Base-by-base conservation (phyloP, 805 yeast genomes). In the Candida patagonica region DNA sequence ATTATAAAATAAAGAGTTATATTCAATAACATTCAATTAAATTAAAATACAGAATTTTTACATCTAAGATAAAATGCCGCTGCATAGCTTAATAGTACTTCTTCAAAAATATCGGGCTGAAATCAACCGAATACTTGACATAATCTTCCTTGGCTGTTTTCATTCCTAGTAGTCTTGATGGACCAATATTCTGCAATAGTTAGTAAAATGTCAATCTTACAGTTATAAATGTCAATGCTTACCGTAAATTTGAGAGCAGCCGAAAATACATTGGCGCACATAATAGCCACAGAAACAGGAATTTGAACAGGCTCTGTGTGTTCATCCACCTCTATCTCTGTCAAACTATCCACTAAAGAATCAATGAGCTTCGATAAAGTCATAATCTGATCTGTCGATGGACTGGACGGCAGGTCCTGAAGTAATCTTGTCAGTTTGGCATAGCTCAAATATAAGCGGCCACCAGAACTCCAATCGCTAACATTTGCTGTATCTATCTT, bases 401-500 rank as follows among this genome's bases (percentile, higher is more conserved):
- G 33, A 6, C 21, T 40, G 26, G 22, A 26, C 21, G 26, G 17
- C 15, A 34, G 29, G 29, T 16, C 35, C 4, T 10, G 15, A 12
- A 30, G 26, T 15, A 8, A 25, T 9, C n/a, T 26, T 16, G 41
- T 44, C 21, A 48, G 35, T 26, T 37, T 23, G n/a, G 45, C 47
- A 37, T 53, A 57, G 13, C 55, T 57, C 17, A 57, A 44, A 26
- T 74, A 67, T 19, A 62, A 54, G 30, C 56, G 48, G 2, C 63
- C 69, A 16, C 66, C 62, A 1, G 35, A 26, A 6, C 37, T 40
- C 68, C 69, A 65, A 5, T 41, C 30, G 2, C 44, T 5, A 24
- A 52, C 32, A 43, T 48, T 37, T 7, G 45, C 52, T 23, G 53
- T 42, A 12, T 42, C 39, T 31, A 54, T 49, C 26, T 47, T 42